These are phyloP conservation scores for Guadua angustifolia DNA, from an alignment of 176 grass and related monocot species.

Conservation along the genomic window DNA sequence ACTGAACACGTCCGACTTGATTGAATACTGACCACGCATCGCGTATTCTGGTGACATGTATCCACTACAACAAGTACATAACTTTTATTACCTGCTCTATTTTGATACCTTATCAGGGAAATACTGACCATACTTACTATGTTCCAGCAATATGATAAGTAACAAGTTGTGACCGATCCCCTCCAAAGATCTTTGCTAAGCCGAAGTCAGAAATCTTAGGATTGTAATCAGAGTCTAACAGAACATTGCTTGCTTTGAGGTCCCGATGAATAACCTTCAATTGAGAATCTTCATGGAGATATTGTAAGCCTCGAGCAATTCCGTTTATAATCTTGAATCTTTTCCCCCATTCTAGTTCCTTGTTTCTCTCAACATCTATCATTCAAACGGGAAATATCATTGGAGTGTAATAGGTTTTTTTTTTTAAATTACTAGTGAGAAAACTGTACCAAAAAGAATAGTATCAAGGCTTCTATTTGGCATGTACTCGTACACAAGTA, in stretches of 20 bases:
- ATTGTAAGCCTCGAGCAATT: conserved; percentile 62
- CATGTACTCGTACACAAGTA: conserved; percentile 57
- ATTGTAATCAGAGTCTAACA: conserved; percentile 43
- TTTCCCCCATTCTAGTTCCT: conserved; percentile 50
- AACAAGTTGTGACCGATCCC: conserved; percentile 33
- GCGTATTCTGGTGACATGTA: conserved; percentile 13
- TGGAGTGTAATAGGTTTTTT: background rate
- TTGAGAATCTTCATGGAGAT: conserved; percentile 76
- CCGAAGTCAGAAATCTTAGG: conserved; percentile 79
- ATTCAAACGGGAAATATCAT: background rate
- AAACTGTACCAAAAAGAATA: conserved; percentile 45
- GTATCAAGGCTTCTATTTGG: conserved; percentile 57
- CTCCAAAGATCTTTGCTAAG: conserved; percentile 54
- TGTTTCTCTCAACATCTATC: conserved; percentile 22
- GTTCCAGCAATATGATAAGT: conserved; percentile 41
- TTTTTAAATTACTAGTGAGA: background rate
- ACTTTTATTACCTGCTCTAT: background rate
- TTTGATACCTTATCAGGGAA: background rate
- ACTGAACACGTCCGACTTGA: conserved; percentile 19
- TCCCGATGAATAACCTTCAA: conserved; percentile 62
- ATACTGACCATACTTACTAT: conserved; percentile 46
- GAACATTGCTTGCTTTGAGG: conserved; percentile 44
- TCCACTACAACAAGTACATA: no score
- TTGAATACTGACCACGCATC: conserved; percentile 40
- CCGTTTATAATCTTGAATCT: conserved; percentile 55